Evolutionary conservation across 805 yeast genomes (phyloP).

Genomic region (Wickerhamomyces canadensis): DNA sequence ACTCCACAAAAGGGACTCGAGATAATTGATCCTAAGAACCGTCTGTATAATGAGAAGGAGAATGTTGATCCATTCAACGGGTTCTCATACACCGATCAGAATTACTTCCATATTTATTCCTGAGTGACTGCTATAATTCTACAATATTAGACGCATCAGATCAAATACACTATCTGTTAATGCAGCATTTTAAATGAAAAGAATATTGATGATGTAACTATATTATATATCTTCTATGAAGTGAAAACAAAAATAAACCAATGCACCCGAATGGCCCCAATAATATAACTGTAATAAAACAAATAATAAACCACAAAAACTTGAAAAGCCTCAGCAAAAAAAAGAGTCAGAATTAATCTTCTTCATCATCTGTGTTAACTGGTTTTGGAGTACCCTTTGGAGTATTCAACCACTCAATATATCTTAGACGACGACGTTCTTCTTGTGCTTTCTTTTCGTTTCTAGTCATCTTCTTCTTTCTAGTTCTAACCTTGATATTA

Average conservation of each 20-base stretch:
- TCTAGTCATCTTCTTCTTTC: conserved; percentile 97
- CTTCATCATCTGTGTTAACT: conserved; percentile 90
- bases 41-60: not conserved
- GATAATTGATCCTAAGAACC: too few species aligned
- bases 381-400: conserved; percentile 99
- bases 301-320: too few species aligned
- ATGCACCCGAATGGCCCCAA: too few species aligned
- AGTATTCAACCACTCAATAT: conserved; percentile 88
- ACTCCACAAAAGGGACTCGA: too few species aligned
- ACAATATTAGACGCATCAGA: too few species aligned
- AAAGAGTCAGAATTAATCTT: conserved; percentile 27
- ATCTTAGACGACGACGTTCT: conserved; percentile 90
- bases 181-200: too few species aligned
- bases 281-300: too few species aligned
- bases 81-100: conserved; percentile 36
- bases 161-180: too few species aligned
- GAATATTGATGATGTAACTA: not conserved
- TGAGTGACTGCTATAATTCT: not conserved
- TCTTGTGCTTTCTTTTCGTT: conserved; percentile 89
- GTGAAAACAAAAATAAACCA: too few species aligned
- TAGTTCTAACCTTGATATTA: conserved; percentile 83
- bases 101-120: conserved; percentile 16
- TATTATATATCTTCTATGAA: not conserved
- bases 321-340: not conserved
- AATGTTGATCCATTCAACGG: conserved; percentile 32